A percentile compares a stretch with the other conserved stretches of the same genome.
phyloP scores from a whole-genome alignment of 805 yeast species.

The Metschnikowia amazonensis region DNA sequence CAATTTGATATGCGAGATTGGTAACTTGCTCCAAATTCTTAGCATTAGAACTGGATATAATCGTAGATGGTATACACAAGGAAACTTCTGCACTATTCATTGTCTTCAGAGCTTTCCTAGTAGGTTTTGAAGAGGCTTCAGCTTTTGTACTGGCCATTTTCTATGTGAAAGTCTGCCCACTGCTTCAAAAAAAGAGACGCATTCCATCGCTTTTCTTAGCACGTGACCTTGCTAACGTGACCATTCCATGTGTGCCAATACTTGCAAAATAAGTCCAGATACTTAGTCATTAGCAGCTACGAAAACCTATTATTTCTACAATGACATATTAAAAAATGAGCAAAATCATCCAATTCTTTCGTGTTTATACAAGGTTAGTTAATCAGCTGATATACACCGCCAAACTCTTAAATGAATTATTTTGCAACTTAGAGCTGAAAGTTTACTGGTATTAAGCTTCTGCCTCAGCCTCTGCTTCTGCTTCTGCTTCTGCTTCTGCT shows the following conservation, averaged over 20 bases:
- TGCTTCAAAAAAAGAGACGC: slow-evolving; percentile 1
- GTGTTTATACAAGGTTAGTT: not conserved
- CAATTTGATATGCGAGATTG: slow-evolving; percentile 68
- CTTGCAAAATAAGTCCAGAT: no score
- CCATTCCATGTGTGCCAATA: not conserved
- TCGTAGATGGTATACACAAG: slow-evolving; percentile 70
- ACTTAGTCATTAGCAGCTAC: not conserved
- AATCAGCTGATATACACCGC: not conserved
- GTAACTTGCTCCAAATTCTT: slow-evolving; percentile 71
- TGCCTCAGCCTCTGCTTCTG: not conserved
- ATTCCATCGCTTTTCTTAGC: slow-evolving; percentile 1
- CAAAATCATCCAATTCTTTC: not conserved
- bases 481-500: not conserved
- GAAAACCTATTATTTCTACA: not conserved
- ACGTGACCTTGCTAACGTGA: not conserved
- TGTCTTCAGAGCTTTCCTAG: slow-evolving; percentile 30
- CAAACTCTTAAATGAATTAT: not conserved
- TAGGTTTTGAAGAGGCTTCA: slow-evolving; percentile 19
- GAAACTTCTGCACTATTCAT: slow-evolving; percentile 30
- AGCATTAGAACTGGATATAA: slow-evolving; percentile 54
- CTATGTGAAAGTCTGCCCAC: not conserved
- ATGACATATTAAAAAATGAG: not conserved
- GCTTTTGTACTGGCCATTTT: slow-evolving; percentile 24
- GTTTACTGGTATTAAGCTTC: not conserved
- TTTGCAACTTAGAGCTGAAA: not conserved